Evolutionary conservation across 768 basidiomycete species (phyloP), one percentile per base, ranked within the genome.

Genomic region (Termitomyces heimii): DNA sequence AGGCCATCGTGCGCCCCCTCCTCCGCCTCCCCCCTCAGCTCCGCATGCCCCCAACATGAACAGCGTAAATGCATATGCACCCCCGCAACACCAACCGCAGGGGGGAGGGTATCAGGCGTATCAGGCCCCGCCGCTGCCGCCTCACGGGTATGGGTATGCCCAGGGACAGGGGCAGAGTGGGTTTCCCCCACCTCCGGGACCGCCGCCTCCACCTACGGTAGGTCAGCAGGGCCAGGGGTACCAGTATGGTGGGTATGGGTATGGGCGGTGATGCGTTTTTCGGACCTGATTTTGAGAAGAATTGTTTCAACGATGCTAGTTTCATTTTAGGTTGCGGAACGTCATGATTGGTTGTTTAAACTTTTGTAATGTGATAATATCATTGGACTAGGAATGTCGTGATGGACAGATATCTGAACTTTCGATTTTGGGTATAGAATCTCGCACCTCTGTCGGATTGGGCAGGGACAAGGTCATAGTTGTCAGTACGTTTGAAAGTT

Each of bases 11-110:
- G 24, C 60, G 24, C 28, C n/a, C 3, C 39, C 39, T n/a, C n/a
- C n/a, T n/a, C n/a, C n/a, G n/a, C n/a, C n/a, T n/a, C n/a, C n/a
- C n/a, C n/a, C n/a, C n/a, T n/a, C 22, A 2, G 57, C 57, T 31
- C 49, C 55, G 14, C 46, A 49, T n/a, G 31, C 32, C 31, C 56
- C 56, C 2, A 4, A 26, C 26, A 3, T 20, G 4, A 18, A 22
- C 32, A 14, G 7, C 20, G 22, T 13, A 6, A 43, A 12, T 24
- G 22, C 31, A 7, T 28, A 22, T 48, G 46, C 13, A 7, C 57
- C 47, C 7, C 61, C 47, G 10, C 62, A 55, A 40, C 20, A 20
- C 22, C 67, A 65, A 34, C 53, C 29, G 31, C 44, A 12, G 13
- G 50, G 16, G 4, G 47, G 31, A 24, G 39, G n/a, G 10, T 29